Evolutionary conservation across 108 stramenopile species (phyloP), one percentile per base, ranked within the genome.

Genomic region (Fragilariopsis cylindrus): DNA sequence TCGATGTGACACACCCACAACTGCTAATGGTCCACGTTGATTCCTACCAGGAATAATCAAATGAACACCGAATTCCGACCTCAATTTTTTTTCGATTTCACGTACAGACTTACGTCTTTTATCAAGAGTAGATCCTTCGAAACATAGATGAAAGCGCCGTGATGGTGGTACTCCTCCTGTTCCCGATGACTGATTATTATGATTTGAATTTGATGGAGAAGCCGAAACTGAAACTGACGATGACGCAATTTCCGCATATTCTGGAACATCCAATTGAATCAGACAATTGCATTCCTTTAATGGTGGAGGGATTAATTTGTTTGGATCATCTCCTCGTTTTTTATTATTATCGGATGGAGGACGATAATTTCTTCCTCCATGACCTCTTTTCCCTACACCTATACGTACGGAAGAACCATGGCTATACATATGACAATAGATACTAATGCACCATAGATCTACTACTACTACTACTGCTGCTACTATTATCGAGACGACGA

Each of bases 1-100:
- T 4, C 48, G 65, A 57, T 70, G 41, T 3, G 63, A 65, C 49
- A 65, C 54, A 42, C 71, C 81, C 8, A 72, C 76, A 18, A 77
- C 48, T 15, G 77, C 63, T 18, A 82, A 3, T 11, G 81, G 81
- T 8, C 76, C 81, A 6, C 39, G 13, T 72, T 82, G 76, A 9
- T 77, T 77, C 42, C 72, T 57, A 39, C 81, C 81, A 12, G 81
- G 81, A 21, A 82, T 30, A n/a, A 77, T 66, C 58, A 82, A 56
- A 71, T 82, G 81, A 7, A 73, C 69, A 5, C 48, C 39, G n/a
- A 71, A 77, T n/a, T 39, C 30, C 7, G 76, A 67, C 3, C 81
- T 72, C 42, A 77, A 39, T 40, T 39, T 18, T 13, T 50, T 58
- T 45, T 70, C 65, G 42, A 49, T 58, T 41, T 65, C 15, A 60